phyloP scores from a whole-genome alignment of 371 early-diverging fungal genomes.

The Saksenaea vasiformis region DNA sequence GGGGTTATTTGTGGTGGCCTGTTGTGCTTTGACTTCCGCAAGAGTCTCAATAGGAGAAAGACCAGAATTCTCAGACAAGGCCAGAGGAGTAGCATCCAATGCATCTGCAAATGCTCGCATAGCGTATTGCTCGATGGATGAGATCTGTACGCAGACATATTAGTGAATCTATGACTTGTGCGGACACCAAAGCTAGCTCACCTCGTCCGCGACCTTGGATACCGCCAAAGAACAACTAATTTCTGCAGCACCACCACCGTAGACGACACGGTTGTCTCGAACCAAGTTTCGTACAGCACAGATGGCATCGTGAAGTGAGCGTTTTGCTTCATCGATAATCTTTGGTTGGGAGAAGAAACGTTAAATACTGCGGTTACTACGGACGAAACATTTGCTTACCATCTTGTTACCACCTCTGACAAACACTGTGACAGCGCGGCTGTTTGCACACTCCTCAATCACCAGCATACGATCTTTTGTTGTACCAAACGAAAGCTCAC shows the following conservation, averaged over 20 bases:
- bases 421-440: slow-evolving; percentile 96
- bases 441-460: slow-evolving; percentile 97
- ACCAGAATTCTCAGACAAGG: slow-evolving; percentile 98
- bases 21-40: slow-evolving; percentile 89
- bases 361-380: too few species aligned
- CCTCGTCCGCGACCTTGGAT: slow-evolving; percentile 85
- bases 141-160: slow-evolving; percentile 43
- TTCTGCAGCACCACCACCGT: slow-evolving; percentile 99
- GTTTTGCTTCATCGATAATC: slow-evolving; percentile 99
- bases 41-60: slow-evolving; percentile 93
- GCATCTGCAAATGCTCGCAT: slow-evolving; percentile 97
- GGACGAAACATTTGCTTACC: too few species aligned
- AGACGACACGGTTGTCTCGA: slow-evolving; percentile 94
- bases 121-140: slow-evolving; percentile 94
- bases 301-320: slow-evolving; percentile 98
- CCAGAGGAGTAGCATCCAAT: slow-evolving; percentile 94
- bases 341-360: background rate
- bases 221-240: slow-evolving; percentile 93
- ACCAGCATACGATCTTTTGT: slow-evolving; percentile 98
- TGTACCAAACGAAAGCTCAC: slow-evolving; percentile 95
- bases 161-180: background rate
- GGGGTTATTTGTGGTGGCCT: slow-evolving; percentile 78
- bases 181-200: slow-evolving; percentile 7
- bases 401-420: slow-evolving; percentile 98
- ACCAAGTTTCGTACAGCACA: slow-evolving; percentile 98